Base-by-base conservation (phyloP, 2,329 filamentous ascomycete species). In the Microdochium trichocladiopsis region DNA sequence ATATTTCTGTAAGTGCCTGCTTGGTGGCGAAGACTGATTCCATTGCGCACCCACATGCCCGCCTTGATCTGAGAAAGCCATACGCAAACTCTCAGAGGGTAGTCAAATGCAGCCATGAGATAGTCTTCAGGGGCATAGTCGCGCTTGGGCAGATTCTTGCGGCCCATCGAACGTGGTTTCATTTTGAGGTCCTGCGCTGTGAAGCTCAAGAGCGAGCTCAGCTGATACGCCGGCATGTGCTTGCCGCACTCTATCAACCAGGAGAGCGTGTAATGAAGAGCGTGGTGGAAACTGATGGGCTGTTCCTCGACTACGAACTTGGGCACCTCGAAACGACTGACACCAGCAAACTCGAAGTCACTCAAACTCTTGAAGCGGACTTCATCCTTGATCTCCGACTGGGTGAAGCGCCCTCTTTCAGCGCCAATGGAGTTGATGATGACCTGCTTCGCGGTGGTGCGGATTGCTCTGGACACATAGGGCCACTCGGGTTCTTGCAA, bases 1-100 rank as follows among this genome's bases (percentile, higher is more conserved):
- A 96, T 90, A 41, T 90, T 92, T 16, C 91, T 86, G 66, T 99
- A 99, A 18, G 92, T 94, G 50, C 88, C 88, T 66, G 95, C 94
- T 69, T 99, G 94, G 66, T 99, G 94, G 37, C 93, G 84, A 50
- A 99, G 79, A 61, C 93, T 97, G 64, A 99, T 90, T 2, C 94
- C 94, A 65, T 99, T 99, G 52, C 94, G 85, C 57, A 99, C 93
- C 94, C 95, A 99, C 85, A 97, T 95, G 50, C 91, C 90, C 18
- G 93, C 91, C 68, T 95, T 96, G 84, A 99, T 97, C 72, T 99
- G 95, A 5, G 94, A 89, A 28, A 99, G 76, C 94, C 94, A 99
- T 21, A 90, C 91, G 66, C 91, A 96, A 1, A 97, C 92, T 50
- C 95, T 82, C 3, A 99, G 76, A 1, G 95, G 93, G 61, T 90